Evolutionary conservation across 768 basidiomycete genomes (phyloP).

Genomic region (Heimioporus sp.): DNA sequence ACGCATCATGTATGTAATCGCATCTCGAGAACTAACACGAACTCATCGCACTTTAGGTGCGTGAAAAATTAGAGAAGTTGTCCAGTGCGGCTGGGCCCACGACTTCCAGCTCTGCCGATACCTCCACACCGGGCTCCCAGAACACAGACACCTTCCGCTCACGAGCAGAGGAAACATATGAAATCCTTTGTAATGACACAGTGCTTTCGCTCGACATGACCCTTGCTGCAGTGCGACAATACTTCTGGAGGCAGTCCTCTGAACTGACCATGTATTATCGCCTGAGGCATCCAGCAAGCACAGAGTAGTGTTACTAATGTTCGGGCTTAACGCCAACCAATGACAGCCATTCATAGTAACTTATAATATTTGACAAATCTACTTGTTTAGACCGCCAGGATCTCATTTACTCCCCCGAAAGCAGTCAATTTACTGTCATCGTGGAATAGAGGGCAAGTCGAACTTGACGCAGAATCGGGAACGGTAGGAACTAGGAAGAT

Average conservation of each 20-base stretch:
- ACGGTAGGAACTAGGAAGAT: constrained; percentile 4
- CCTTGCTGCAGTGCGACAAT: constrained; percentile 87
- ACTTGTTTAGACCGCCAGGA: background rate
- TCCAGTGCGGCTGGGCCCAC: constrained; percentile 31
- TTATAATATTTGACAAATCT: constrained; percentile 20
- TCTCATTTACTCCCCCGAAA: too few species aligned
- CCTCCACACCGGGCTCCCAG: constrained; percentile 33
- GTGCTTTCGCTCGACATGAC: constrained; percentile 85
- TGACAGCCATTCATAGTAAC: constrained; percentile 8
- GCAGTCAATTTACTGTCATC: background rate
- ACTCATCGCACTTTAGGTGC: constrained; percentile 50
- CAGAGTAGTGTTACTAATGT: background rate
- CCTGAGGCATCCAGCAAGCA: constrained; percentile 30
- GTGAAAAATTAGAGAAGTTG: constrained; percentile 77
- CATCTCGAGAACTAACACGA: background rate
- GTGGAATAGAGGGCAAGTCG: background rate
- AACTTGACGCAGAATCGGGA: background rate
- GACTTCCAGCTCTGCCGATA: constrained; percentile 36
- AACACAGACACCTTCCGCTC: constrained; percentile 16
- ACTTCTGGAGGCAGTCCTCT: constrained; percentile 74
- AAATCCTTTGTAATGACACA: constrained; percentile 87
- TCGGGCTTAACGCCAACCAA: too few species aligned
- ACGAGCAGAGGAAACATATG: constrained; percentile 69
- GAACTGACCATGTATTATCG: constrained; percentile 82
- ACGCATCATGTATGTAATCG: constrained; percentile 63